Evolutionary conservation across 192 early-diverging fungal species (phyloP).

Genomic region (Podila verticillata): DNA sequence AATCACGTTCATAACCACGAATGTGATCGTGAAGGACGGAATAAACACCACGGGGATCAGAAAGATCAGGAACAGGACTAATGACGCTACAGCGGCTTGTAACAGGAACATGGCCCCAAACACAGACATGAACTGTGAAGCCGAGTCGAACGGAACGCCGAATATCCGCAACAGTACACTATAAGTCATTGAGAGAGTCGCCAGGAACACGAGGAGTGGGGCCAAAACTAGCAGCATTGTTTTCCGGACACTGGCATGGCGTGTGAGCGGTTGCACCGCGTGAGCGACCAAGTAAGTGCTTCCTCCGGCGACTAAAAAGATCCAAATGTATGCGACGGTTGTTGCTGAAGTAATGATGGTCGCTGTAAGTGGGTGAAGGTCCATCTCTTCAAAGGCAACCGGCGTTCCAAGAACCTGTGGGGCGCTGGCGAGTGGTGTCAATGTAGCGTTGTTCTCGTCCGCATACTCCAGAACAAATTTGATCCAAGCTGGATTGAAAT

Average conservation of each 20-base stretch:
- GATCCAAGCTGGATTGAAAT: conserved; percentile 35
- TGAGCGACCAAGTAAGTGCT: conserved; percentile 42
- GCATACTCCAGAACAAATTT: conserved; percentile 22
- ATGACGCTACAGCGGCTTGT: conserved; percentile 31
- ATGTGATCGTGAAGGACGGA: conserved; percentile 26
- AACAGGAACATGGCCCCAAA: conserved; percentile 36
- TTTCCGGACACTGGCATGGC: conserved; percentile 4
- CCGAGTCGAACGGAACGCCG: conserved; percentile 29
- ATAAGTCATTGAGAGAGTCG: conserved; percentile 32
- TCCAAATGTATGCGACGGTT: conserved; percentile 45
- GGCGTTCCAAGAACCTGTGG: conserved; percentile 36
- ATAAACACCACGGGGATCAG: conserved; percentile 29
- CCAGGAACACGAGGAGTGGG: conserved; percentile 22
- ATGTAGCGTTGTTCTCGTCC: conserved; percentile 14
- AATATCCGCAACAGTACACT: conserved; percentile 21
- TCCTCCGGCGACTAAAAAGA: conserved; percentile 35
- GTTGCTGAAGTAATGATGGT: conserved; percentile 39
- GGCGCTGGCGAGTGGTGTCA: conserved; percentile 7
- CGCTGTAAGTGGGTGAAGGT: conserved; percentile 30
- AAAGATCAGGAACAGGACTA: conserved; percentile 42
- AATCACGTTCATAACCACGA: conserved; percentile 54
- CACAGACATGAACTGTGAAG: conserved; percentile 25
- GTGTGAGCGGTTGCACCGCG: conserved; percentile 17
- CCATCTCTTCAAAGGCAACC: conserved; percentile 33
- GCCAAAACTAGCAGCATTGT: conserved; percentile 23